Percentiles rank a stretch among this genome's conserved stretches.
Conservation (phyloP, 768 basidiomycete genomes). For the Russula abietina region DNA sequence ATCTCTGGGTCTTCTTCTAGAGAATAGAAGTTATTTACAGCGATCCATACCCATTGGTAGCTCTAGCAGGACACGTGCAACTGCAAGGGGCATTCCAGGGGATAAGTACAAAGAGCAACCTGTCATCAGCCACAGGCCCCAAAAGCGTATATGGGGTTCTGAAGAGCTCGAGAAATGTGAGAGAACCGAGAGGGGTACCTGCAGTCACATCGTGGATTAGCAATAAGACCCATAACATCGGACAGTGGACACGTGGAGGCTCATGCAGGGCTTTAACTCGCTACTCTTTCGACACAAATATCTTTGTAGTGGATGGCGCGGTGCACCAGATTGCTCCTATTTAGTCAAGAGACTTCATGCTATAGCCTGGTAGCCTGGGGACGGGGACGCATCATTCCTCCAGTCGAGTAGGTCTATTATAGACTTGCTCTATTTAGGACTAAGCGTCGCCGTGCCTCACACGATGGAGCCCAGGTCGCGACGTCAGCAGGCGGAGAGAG, state of each 20-base stretch:
- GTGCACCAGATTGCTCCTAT: background rate
- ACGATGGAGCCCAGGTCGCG: background rate
- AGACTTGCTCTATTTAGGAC: too few relatives aligned
- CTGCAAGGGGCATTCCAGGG: slow-evolving; percentile 29
- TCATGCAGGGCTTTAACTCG: background rate
- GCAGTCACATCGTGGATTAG: slow-evolving; percentile 7
- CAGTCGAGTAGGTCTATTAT: too few relatives aligned
- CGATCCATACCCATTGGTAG: slow-evolving; percentile 53
- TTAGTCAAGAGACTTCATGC: background rate
- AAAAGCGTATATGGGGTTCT: slow-evolving; percentile 35
- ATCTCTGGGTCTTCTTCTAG: background rate
- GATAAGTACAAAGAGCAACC: slow-evolving; percentile 31
- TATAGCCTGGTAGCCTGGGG: too few relatives aligned
- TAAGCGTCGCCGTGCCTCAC: too few relatives aligned
- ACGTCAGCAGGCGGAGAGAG: background rate
- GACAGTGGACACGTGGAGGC: too few relatives aligned
- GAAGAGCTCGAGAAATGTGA: background rate
- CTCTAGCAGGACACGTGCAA: slow-evolving; percentile 53
- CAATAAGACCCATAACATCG: background rate
- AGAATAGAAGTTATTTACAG: background rate
- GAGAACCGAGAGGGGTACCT: background rate
- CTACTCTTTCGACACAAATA: background rate
- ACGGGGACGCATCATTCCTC: background rate
- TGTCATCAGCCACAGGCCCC: slow-evolving; percentile 19
- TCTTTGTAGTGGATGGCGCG: background rate